phyloP scores from a whole-genome alignment of 2,329 filamentous ascomycete genomes.

The Hypoxylon rubiginosum region DNA sequence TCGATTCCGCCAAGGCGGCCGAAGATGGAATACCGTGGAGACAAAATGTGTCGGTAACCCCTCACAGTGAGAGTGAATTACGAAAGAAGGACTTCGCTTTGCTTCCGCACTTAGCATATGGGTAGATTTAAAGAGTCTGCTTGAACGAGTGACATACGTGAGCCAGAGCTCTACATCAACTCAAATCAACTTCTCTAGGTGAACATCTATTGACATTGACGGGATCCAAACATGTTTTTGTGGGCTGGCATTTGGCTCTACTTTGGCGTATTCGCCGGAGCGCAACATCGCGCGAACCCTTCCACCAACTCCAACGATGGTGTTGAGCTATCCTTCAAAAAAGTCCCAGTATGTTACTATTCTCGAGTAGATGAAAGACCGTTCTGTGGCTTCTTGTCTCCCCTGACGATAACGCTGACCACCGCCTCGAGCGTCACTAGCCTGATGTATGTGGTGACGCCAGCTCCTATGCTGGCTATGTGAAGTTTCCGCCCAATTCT shows the following conservation, averaged over 20 bases:
- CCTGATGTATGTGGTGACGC: slow-evolving; percentile 25
- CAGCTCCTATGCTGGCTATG: slow-evolving; percentile 42
- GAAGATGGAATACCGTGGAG: not conserved
- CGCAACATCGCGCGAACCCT: not conserved
- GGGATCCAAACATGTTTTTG: not conserved
- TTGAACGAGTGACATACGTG: not conserved
- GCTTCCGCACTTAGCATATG: not conserved
- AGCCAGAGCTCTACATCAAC: not conserved
- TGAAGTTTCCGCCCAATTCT: slow-evolving; percentile 35
- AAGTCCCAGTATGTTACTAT: slow-evolving; percentile 11
- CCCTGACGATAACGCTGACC: not conserved
- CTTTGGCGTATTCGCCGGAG: not conserved
- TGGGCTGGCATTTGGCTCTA: not conserved
- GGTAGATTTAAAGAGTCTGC: not conserved
- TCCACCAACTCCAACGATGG: not conserved
- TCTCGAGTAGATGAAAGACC: not conserved
- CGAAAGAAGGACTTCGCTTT: not conserved
- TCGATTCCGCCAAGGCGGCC: not conserved
- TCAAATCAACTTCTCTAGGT: not conserved
- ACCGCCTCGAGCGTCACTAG: slow-evolving; percentile 3
- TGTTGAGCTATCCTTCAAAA: slow-evolving; percentile 6
- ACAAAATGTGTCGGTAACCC: not conserved
- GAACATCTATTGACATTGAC: not conserved
- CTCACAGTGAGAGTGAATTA: not conserved
- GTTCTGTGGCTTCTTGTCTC: not conserved